A percentile compares a stretch with the other conserved stretches of the same genome.
Conservation (phyloP, 345 rosid genomes). For the Balakata baccata region DNA sequence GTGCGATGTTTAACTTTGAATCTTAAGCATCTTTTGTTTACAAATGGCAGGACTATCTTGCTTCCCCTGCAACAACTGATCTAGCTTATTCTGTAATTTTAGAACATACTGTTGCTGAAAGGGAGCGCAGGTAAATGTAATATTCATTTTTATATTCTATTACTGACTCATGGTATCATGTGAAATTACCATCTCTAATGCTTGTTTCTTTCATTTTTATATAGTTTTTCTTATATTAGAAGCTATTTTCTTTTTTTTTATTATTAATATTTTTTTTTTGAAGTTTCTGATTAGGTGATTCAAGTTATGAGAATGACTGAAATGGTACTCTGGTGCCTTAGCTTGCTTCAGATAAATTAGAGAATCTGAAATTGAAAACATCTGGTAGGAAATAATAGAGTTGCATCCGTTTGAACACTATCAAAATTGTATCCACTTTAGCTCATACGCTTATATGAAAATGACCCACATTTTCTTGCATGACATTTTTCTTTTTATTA, state of each 20-base stretch:
- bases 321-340: neutral
- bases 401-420: too few relatives aligned
- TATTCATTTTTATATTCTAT: neutral
- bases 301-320: neutral
- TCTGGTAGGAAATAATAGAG: too few relatives aligned
- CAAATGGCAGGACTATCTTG: slow-evolving; percentile 80
- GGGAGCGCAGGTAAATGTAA: slow-evolving; percentile 82
- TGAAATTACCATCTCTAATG: neutral
- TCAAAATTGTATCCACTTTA: too few relatives aligned
- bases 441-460: too few relatives aligned
- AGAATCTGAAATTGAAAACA: neutral
- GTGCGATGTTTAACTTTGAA: slow-evolving; percentile 9
- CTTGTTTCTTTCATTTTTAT: neutral
- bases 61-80: slow-evolving; percentile 72
- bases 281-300: neutral
- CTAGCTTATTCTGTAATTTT: slow-evolving; percentile 75
- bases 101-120: slow-evolving; percentile 91
- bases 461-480: too few relatives aligned
- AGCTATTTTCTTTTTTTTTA: neutral
- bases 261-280: neutral
- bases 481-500: too few relatives aligned
- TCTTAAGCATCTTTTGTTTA: slow-evolving; percentile 13
- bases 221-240: neutral
- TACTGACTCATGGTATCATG: neutral
- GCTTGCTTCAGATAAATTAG: neutral